phyloP scores from a whole-genome alignment of 2,329 filamentous ascomycete genomes.

The Albifimbria verrucaria region DNA sequence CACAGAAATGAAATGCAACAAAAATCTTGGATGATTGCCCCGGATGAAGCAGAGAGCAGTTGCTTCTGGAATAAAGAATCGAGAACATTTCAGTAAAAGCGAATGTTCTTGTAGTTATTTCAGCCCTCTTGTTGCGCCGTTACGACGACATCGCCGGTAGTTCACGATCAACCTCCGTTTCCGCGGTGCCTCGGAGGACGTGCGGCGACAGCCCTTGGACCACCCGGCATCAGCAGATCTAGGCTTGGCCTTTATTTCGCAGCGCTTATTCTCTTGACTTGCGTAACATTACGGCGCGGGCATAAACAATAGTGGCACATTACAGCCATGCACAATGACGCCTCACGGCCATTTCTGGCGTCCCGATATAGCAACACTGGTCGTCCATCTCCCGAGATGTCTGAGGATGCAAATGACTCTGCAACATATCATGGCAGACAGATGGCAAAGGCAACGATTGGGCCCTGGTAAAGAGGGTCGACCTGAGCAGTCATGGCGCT shows the following conservation, averaged over 20 bases:
- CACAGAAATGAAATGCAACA: too few species aligned
- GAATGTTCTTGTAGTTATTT: constrained; percentile 8
- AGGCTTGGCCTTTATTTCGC: background rate
- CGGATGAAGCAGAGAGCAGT: too few species aligned
- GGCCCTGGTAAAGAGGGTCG: background rate
- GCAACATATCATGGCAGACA: background rate
- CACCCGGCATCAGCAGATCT: background rate
- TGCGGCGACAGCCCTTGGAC: background rate
- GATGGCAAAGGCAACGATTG: background rate
- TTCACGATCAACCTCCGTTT: constrained; percentile 6
- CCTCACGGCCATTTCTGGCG: background rate
- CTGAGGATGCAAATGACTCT: background rate
- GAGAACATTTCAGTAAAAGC: background rate
- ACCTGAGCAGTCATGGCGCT: background rate
- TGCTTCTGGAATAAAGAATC: background rate
- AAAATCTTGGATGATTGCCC: too few species aligned
- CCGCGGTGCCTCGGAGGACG: constrained; percentile 8
- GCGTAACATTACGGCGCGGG: background rate
- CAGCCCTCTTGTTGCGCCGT: background rate
- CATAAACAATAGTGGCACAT: background rate
- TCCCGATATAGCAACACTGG: background rate
- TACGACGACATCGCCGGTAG: background rate
- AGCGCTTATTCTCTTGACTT: background rate
- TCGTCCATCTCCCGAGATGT: background rate
- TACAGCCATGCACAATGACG: background rate